A percentile compares a stretch with the other conserved stretches of the same genome.
phyloP scores from a whole-genome alignment of 768 basidiomycete species.

The Leucocoprinus birnbaumii region DNA sequence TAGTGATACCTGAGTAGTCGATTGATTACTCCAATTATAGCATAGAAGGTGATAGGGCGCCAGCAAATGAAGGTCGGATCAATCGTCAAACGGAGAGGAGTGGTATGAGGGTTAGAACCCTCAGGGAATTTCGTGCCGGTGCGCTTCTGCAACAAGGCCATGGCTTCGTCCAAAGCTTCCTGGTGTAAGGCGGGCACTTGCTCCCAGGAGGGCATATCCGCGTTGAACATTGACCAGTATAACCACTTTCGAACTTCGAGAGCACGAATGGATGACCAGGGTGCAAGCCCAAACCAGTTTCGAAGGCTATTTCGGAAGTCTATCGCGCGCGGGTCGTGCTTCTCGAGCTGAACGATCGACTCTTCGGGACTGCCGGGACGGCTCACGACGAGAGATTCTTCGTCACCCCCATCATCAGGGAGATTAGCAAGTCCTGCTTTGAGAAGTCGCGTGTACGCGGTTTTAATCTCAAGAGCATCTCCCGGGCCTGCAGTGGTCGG shows the following conservation, averaged over 20 bases:
- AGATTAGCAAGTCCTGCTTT: slow-evolving; percentile 61
- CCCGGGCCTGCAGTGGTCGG: slow-evolving; percentile 41
- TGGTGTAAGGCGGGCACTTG: slow-evolving; percentile 43
- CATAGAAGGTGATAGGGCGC: slow-evolving; percentile 70
- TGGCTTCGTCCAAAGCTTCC: slow-evolving; percentile 52
- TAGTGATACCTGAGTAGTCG: slow-evolving; percentile 43
- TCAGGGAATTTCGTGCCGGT: slow-evolving; percentile 63
- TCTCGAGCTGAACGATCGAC: slow-evolving; percentile 50
- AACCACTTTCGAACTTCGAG: slow-evolving; percentile 72
- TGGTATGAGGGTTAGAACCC: slow-evolving; percentile 48
- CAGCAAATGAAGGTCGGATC: slow-evolving; percentile 70
- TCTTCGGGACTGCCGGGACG: slow-evolving; percentile 65
- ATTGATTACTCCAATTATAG: slow-evolving; percentile 46
- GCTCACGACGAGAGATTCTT: slow-evolving; percentile 44
- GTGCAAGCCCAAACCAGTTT: slow-evolving; percentile 75
- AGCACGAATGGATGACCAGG: slow-evolving; percentile 68
- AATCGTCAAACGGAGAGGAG: slow-evolving; percentile 68
- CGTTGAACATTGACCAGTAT: slow-evolving; percentile 81
- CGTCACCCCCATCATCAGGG: slow-evolving; percentile 49
- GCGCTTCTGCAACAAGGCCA: slow-evolving; percentile 68
- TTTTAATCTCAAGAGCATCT: slow-evolving; percentile 54
- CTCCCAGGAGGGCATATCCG: slow-evolving; percentile 51
- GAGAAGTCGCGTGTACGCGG: slow-evolving; percentile 58
- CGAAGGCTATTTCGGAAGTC: slow-evolving; percentile 70
- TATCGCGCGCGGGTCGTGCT: slow-evolving; percentile 65